These are phyloP conservation scores for Pseudoscleropodium purum DNA, from an alignment of 225 moss, liverwort and hornwort genomes.

Conservation along the genomic window DNA sequence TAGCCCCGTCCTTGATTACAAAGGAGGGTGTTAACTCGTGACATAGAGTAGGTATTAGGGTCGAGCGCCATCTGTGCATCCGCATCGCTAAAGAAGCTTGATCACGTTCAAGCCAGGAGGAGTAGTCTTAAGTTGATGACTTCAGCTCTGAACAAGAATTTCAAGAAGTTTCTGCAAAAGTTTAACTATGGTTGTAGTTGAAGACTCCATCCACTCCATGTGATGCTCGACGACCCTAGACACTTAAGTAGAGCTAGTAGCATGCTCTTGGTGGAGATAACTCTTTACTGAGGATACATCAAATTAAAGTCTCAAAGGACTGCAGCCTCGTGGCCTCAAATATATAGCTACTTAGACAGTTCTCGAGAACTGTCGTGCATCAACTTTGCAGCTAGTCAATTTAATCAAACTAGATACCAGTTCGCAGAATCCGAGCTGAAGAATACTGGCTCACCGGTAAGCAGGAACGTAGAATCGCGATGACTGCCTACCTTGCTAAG, in stretches of 20 bases:
- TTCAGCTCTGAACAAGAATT: neutral
- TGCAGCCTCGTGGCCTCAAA: neutral
- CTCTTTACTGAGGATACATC: too few relatives aligned
- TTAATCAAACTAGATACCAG: neutral
- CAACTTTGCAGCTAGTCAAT: neutral
- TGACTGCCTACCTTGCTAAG: neutral
- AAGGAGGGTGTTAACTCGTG: neutral
- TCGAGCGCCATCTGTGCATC: neutral
- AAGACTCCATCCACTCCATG: neutral
- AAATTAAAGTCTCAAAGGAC: neutral
- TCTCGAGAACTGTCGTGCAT: neutral
- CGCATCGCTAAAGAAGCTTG: neutral
- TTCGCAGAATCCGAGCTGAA: neutral
- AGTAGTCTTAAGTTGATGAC: neutral
- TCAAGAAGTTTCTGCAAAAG: neutral
- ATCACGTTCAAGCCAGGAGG: neutral
- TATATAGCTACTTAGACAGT: neutral
- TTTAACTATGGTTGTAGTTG: neutral
- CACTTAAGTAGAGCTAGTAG: neutral
- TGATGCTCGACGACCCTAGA: neutral
- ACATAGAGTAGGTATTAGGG: neutral
- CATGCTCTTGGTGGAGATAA: neutral
- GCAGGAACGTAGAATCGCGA: neutral
- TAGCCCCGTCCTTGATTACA: neutral
- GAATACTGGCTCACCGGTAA: neutral